Base-by-base conservation (phyloP, 495 filamentous ascomycete species). In the Bathelium albidoporum region DNA sequence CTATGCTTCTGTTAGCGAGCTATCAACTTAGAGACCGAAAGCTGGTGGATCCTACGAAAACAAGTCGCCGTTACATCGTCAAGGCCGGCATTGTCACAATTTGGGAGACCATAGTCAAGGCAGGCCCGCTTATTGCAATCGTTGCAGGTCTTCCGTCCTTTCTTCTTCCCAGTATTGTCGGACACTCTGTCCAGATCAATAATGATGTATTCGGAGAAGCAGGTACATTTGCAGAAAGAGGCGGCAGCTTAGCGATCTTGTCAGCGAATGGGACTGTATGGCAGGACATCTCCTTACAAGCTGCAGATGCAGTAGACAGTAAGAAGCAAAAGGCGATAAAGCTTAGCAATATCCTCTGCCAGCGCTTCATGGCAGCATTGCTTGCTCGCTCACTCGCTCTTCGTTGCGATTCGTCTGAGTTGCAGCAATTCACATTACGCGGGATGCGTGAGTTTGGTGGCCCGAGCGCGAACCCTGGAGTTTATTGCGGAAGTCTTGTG, bases 141-240 rank as follows among this genome's bases (percentile, higher is more conserved):
- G 45, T 82, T 85, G 76, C 94, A 98, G 36, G 78, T 85, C 31
- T 75, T 67, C 60, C 71, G 65, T 69, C 75, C 71, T 32, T 64
- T 28, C 45, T 69, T 32, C 18, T 62, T 69, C 29, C 72, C 70
- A 43, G 76, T 68, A 53, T 75, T 74, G 62, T 78, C 73, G 28
- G 62, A 28, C 62, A 65, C 61, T 34, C 62, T 76, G 69, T 83
- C 79, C 53, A 92, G 84, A 16, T 82, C 76, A 71, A 98, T 96
- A 65, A 97, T 91, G 62, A 89, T 95, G 79, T 85, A 89, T 77
- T 97, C 95, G 61, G 83, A 83, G 79, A 88, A 88, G 78, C 94
- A 97, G 62, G 88, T 95, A 76, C 94, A 98, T 87, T 97, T 98
- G 85, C 94, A 98, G 78, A 96, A 97, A 36, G 90, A 89, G 26